phyloP scores from a whole-genome alignment of 2,329 filamentous ascomycete genomes.

The Penicillium hordei region DNA sequence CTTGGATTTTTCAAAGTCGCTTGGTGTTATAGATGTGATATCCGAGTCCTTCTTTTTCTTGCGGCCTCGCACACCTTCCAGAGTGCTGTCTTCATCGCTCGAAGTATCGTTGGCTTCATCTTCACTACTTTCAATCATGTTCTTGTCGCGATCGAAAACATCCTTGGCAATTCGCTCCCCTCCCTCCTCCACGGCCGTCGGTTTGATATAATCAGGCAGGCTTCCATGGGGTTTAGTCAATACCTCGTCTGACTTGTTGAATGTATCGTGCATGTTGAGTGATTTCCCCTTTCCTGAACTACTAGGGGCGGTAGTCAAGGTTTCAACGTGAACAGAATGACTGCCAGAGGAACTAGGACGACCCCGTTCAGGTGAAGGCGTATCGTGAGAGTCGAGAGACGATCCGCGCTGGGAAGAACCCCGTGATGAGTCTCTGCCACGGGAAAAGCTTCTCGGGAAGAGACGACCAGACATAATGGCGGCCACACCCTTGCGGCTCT shows the following conservation, averaged over 20 bases:
- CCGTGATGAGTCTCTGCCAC: conserved; percentile 39
- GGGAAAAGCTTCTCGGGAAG: conserved; percentile 35
- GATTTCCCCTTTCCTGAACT: conserved; percentile 59
- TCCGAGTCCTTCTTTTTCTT: conserved; percentile 31
- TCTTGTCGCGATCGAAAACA: conserved; percentile 66
- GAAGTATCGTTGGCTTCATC: conserved; percentile 56
- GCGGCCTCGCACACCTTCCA: conserved; percentile 32
- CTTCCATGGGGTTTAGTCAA: conserved; percentile 63
- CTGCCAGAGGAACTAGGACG: conserved; percentile 40
- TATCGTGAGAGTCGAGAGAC: conserved; percentile 39
- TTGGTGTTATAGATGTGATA: conserved; percentile 30
- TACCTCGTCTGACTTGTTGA: conserved; percentile 70
- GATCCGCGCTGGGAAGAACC: conserved; percentile 43
- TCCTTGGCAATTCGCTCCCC: conserved; percentile 66
- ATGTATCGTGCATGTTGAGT: conserved; percentile 68
- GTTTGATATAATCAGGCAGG: conserved; percentile 63
- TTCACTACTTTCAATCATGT: conserved; percentile 65
- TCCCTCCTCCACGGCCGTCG: conserved; percentile 30
- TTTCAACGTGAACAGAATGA: conserved; percentile 33
- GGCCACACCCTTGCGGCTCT: conserved; percentile 47
- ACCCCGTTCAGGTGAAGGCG: conserved; percentile 23
- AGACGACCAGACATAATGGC: conserved; percentile 44
- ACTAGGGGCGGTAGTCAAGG: neutral
- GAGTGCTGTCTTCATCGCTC: conserved; percentile 62
- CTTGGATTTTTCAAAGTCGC: conserved; percentile 33